phyloP scores from a whole-genome alignment of 495 filamentous ascomycete genomes.

The Penicillium pancosmium region DNA sequence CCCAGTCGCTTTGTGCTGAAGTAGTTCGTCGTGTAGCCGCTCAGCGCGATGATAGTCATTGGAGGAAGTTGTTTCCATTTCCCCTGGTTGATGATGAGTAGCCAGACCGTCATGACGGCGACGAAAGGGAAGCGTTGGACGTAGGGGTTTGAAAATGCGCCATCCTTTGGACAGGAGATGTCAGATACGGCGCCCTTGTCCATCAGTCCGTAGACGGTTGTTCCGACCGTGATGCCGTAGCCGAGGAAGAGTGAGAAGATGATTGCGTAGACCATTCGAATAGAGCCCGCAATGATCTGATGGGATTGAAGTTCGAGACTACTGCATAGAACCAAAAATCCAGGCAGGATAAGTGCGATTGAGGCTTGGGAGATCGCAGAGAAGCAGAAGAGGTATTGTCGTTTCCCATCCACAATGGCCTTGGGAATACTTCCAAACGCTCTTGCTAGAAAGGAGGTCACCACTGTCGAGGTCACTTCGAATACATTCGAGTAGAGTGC shows the following conservation, averaged over 20 bases:
- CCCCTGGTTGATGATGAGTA: constrained; percentile 82
- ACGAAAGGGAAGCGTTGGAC: constrained; percentile 53
- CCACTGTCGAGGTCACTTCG: constrained; percentile 78
- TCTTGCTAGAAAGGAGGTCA: constrained; percentile 82
- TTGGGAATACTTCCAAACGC: constrained; percentile 77
- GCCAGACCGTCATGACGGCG: constrained; percentile 57
- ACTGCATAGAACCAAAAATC: constrained; percentile 79
- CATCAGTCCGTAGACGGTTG: constrained; percentile 81
- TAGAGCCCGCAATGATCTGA: constrained; percentile 84
- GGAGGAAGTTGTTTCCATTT: constrained; percentile 86
- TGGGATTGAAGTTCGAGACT: constrained; percentile 82
- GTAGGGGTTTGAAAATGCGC: constrained; percentile 33
- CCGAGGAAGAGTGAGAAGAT: constrained; percentile 92
- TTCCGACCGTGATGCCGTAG: constrained; percentile 91
- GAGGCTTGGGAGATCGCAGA: constrained; percentile 85
- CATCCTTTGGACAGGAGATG: constrained; percentile 60
- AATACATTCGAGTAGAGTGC: constrained; percentile 81
- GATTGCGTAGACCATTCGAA: constrained; percentile 91
- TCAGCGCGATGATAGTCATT: constrained; percentile 76
- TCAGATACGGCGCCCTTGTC: constrained; percentile 70
- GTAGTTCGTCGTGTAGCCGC: constrained; percentile 81
- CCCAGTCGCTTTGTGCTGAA: constrained; percentile 69
- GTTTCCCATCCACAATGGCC: constrained; percentile 33
- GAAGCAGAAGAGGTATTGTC: constrained; percentile 77
- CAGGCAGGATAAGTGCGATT: constrained; percentile 90